Evolutionary conservation across 208 protist species (phyloP).

Genomic region (Vickermania ingenoplastis): DNA sequence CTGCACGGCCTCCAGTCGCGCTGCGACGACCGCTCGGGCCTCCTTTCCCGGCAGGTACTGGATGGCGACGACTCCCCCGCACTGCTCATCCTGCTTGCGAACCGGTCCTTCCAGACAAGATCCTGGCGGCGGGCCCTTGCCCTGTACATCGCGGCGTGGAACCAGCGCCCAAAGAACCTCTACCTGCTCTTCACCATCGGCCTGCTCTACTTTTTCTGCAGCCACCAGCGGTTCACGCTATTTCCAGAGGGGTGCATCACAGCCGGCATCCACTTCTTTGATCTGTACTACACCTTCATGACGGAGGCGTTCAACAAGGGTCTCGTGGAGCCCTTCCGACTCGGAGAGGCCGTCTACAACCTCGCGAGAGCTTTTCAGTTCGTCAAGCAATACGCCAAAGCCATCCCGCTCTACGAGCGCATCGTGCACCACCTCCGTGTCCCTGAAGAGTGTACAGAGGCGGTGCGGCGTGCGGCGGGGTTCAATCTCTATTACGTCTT

Average conservation of each 20-base stretch:
- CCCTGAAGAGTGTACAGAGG: conserved; percentile 51
- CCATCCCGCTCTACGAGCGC: conserved; percentile 71
- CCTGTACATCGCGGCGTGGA: conserved; percentile 56
- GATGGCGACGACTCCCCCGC: conserved; percentile 40
- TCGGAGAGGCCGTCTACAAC: conserved; percentile 81
- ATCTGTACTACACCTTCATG: conserved; percentile 45
- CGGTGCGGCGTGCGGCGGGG: conserved; percentile 53
- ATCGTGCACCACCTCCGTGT: conserved; percentile 48
- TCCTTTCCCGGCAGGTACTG: conserved; percentile 35
- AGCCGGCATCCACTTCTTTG: conserved; percentile 67
- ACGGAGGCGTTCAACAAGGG: conserved; percentile 26
- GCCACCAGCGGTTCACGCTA: conserved; percentile 64
- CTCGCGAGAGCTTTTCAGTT: conserved; percentile 69
- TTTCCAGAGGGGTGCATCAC: conserved; percentile 58
- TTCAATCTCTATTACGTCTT: conserved; percentile 79
- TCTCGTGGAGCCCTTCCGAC: conserved; percentile 2
- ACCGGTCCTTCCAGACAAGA: conserved; percentile 59
- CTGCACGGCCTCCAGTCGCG: conserved; percentile 67
- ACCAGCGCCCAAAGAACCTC: conserved; percentile 46
- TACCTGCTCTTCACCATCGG: conserved; percentile 74
- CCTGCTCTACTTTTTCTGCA: conserved; percentile 57
- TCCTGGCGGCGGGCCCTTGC: conserved; percentile 66
- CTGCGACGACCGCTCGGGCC: conserved; percentile 31
- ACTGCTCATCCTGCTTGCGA: conserved; percentile 65
- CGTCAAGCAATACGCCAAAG: conserved; percentile 50